Evolutionary conservation across 305 asterid genomes (phyloP).

Genomic region (Fraxinus sp.): DNA sequence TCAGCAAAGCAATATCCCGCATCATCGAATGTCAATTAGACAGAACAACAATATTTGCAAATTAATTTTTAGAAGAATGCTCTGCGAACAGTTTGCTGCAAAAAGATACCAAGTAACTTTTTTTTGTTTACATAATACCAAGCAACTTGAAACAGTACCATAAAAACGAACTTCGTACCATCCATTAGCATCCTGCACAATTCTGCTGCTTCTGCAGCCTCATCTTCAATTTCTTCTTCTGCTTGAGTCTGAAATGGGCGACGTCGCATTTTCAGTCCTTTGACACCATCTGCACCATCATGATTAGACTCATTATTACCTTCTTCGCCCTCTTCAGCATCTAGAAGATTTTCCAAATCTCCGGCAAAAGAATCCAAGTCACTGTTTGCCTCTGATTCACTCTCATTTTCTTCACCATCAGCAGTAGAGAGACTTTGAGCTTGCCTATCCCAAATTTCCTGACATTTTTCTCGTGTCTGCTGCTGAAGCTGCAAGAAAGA

Average conservation of each 20-base stretch:
- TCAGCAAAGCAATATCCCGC: constrained; percentile 6
- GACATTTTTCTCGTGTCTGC: constrained; percentile 99
- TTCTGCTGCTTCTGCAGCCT: constrained; percentile 96
- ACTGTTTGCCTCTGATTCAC: constrained; percentile 92
- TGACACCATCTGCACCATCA: constrained; percentile 72
- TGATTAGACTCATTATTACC: constrained; percentile 65
- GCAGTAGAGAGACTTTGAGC: constrained; percentile 74
- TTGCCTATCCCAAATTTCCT: constrained; percentile 98
- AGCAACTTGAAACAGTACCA: constrained; percentile 16
- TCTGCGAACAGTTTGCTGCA: not conserved
- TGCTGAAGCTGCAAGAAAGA: constrained; percentile 99
- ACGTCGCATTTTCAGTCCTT: constrained; percentile 89
- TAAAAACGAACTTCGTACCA: constrained; percentile 44
- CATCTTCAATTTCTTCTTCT: constrained; percentile 92
- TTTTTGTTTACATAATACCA: not conserved
- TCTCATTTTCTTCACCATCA: constrained; percentile 93
- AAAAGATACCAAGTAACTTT: not conserved
- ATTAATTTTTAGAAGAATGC: not conserved
- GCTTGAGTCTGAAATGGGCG: constrained; percentile 80
- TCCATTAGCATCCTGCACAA: constrained; percentile 98
- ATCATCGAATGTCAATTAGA: not conserved
- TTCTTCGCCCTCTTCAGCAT: constrained; percentile 91
- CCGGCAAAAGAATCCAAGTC: constrained; percentile 99
- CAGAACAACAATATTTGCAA: not conserved
- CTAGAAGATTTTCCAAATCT: constrained; percentile 95